These are phyloP conservation scores for Saksenaea vasiformis DNA, from an alignment of 371 early-diverging fungal genomes.

Conservation along the genomic window DNA sequence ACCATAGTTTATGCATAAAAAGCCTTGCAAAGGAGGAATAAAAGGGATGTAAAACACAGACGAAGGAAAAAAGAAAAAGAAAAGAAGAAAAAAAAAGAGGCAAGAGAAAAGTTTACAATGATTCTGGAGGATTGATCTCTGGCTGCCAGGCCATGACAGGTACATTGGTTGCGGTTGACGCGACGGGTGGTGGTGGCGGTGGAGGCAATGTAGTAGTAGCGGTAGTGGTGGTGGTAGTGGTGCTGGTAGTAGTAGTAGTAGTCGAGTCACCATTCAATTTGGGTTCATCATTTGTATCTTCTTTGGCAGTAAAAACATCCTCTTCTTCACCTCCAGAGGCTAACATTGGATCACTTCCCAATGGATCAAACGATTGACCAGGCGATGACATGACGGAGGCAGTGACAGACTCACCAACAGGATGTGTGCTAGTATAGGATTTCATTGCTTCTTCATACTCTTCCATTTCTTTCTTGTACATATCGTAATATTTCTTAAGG, in stretches of 20 bases:
- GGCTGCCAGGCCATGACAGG: conserved; percentile 5
- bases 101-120: not conserved
- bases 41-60: not conserved
- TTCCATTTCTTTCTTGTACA: conserved; percentile 52
- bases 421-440: conserved; percentile 21
- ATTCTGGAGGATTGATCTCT: conserved; percentile 6
- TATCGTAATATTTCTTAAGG: conserved; percentile 50
- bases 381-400: not conserved
- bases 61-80: not conserved
- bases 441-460: conserved; percentile 57
- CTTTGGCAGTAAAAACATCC: not conserved
- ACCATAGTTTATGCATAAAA: not conserved
- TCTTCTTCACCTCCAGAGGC: conserved; percentile 3
- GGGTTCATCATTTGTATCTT: not conserved
- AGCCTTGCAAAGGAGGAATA: not conserved
- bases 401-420: not conserved
- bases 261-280: not conserved
- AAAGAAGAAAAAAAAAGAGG: not conserved
- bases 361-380: not conserved
- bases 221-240: not conserved
- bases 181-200: not conserved
- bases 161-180: not conserved
- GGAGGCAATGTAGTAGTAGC: not conserved
- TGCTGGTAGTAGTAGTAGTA: not conserved
- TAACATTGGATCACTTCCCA: conserved; percentile 2